A percentile compares a stretch with the other conserved stretches of the same genome.
phyloP scores from a whole-genome alignment of 768 basidiomycete species.

The Trametes punicea region DNA sequence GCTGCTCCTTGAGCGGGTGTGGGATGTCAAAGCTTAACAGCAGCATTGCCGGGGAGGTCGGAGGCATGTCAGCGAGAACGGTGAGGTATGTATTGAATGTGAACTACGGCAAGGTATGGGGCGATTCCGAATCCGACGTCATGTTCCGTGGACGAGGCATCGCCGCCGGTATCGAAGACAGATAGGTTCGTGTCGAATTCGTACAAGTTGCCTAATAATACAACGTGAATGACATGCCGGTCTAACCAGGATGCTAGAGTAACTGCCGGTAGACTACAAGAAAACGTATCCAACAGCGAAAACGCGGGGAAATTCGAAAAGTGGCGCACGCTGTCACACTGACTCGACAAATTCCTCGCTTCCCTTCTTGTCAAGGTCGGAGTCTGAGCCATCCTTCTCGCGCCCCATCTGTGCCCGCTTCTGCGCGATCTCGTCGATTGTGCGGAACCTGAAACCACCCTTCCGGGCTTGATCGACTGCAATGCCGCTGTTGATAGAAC shows the following conservation, averaged over 20 bases:
- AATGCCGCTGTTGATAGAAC: slow-evolving; percentile 41
- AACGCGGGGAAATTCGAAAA: not conserved
- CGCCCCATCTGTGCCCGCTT: slow-evolving; percentile 19
- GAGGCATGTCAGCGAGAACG: slow-evolving; percentile 1
- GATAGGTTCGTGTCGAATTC: slow-evolving; percentile 1
- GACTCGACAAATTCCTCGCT: slow-evolving; percentile 19
- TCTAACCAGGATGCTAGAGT: slow-evolving; percentile 7
- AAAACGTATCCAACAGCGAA: not conserved
- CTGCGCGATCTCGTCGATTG: slow-evolving; percentile 40
- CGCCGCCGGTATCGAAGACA: not conserved
- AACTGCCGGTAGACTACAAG: slow-evolving; percentile 2
- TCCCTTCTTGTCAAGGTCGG: slow-evolving; percentile 23
- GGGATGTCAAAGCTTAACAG: slow-evolving; percentile 36
- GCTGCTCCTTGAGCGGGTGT: slow-evolving; percentile 52
- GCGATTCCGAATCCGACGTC: not conserved
- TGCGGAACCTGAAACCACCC: slow-evolving; percentile 48
- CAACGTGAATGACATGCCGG: slow-evolving; percentile 9
- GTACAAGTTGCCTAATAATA: slow-evolving; percentile 14
- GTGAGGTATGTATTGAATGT: not conserved
- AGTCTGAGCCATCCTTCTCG: slow-evolving; percentile 4
- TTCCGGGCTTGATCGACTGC: slow-evolving; percentile 48
- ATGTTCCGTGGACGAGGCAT: not conserved
- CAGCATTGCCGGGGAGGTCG: slow-evolving; percentile 12
- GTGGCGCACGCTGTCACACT: not conserved
- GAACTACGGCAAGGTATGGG: not conserved